phyloP scores from a whole-genome alignment of 495 filamentous ascomycete species.

The Apiosordaria backusii region DNA sequence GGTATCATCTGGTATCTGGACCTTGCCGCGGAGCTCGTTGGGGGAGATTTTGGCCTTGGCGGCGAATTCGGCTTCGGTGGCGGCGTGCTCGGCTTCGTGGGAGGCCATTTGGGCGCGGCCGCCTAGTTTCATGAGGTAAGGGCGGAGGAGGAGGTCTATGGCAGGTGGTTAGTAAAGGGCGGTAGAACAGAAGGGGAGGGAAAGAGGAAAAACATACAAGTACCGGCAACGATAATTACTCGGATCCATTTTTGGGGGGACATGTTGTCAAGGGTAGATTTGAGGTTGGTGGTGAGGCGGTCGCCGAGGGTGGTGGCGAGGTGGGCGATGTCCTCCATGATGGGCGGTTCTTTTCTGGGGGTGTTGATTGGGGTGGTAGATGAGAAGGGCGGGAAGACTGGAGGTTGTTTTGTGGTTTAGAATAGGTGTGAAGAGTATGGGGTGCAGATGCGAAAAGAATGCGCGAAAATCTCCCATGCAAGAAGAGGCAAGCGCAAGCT shows the following conservation, averaged over 20 bases:
- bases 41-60: slow-evolving; percentile 41
- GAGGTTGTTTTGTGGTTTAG: neutral
- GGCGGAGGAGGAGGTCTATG: slow-evolving; percentile 62
- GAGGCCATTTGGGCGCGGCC: slow-evolving; percentile 42
- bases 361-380: slow-evolving; percentile 3
- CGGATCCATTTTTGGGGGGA: slow-evolving; percentile 57
- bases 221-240: slow-evolving; percentile 55
- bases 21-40: slow-evolving; percentile 50
- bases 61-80: slow-evolving; percentile 21
- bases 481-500: neutral
- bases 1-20: slow-evolving; percentile 53
- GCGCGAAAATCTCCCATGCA: neutral
- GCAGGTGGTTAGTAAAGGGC: neutral
- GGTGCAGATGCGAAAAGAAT: neutral
- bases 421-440: neutral
- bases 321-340: slow-evolving; percentile 36
- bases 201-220: slow-evolving; percentile 21
- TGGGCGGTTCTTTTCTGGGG: neutral
- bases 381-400: neutral
- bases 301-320: slow-evolving; percentile 32
- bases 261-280: slow-evolving; percentile 52
- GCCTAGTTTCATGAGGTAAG: slow-evolving; percentile 55
- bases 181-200: neutral
- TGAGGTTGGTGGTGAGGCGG: slow-evolving; percentile 54
- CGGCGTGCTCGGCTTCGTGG: slow-evolving; percentile 41